Evolutionary conservation across 352 stramenopile genomes (phyloP).

Genomic region (Pythium rhizo-oryzae): DNA sequence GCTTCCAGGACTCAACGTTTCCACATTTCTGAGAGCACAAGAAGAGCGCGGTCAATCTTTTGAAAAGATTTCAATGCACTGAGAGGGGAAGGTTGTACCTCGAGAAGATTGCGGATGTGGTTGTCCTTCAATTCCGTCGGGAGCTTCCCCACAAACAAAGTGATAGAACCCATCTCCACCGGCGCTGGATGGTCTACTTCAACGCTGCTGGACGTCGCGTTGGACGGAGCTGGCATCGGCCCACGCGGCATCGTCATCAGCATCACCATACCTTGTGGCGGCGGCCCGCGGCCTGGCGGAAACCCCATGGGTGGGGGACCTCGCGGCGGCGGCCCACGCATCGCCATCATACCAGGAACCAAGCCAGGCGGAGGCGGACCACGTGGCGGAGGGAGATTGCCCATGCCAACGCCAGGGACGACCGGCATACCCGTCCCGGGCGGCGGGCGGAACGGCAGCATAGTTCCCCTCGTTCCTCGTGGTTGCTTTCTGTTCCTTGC

Average conservation of each 20-base stretch:
- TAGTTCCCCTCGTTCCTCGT: neutral
- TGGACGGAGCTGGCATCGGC: neutral
- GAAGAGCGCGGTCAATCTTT: conserved; percentile 2
- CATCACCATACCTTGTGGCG: neutral
- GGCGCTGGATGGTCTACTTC: conserved; percentile 6
- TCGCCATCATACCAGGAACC: conserved; percentile 11
- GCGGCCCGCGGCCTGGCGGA: conserved; percentile 4
- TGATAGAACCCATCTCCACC: conserved; percentile 36
- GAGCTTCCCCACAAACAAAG: conserved; percentile 59
- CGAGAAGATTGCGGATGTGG: conserved; percentile 57
- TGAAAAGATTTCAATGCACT: neutral
- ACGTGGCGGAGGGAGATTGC: neutral
- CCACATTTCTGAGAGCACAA: conserved; percentile 38
- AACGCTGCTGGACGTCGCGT: neutral
- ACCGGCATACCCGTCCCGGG: neutral
- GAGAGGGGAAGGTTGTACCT: conserved; percentile 28
- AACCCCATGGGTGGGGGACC: conserved; percentile 13
- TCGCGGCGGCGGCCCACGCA: conserved; percentile 18
- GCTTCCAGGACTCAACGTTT: conserved; percentile 47
- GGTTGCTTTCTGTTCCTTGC: neutral
- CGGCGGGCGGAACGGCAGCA: conserved; percentile 28
- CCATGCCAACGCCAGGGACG: neutral
- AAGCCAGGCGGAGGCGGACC: conserved; percentile 7
- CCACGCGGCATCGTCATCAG: conserved; percentile 1
- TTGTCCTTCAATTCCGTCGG: conserved; percentile 53